Conservation (phyloP, 176 grass and related monocot genomes). For the Hordeum vulgare region DNA sequence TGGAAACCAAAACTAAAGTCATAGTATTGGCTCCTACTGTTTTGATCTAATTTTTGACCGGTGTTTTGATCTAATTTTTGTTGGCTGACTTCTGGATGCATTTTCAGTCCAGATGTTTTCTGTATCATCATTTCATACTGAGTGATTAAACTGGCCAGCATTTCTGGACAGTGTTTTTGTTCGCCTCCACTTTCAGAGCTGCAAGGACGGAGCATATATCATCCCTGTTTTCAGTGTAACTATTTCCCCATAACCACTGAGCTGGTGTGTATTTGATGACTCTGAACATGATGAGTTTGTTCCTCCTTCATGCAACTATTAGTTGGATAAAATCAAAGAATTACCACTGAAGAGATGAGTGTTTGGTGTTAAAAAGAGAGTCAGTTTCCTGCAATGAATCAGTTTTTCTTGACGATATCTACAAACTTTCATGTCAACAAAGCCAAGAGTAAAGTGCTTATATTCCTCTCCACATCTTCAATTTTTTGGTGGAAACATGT, state of each 20-base stretch:
- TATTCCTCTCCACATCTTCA: neutral
- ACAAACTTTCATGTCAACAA: neutral
- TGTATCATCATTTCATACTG: conserved; percentile 1
- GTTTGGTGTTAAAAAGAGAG: neutral
- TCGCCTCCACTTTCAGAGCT: neutral
- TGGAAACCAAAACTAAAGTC: conserved; percentile 26
- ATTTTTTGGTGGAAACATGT: too few species aligned
- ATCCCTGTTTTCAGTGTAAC: neutral
- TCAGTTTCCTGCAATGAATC: neutral
- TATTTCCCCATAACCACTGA: neutral
- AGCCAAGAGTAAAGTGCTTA: neutral
- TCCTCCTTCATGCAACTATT: neutral
- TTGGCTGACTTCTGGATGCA: conserved; percentile 24
- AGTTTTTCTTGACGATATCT: neutral
- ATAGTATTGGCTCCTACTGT: neutral
- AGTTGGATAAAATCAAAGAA: too few species aligned
- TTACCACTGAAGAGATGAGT: too few species aligned
- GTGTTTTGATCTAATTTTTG: neutral
- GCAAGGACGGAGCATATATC: neutral
- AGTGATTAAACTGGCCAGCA: neutral
- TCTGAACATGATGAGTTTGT: neutral
- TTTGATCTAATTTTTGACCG: neutral
- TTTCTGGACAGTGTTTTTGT: neutral
- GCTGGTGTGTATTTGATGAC: neutral
- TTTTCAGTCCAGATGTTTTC: conserved; percentile 16